A percentile compares a stretch with the other conserved stretches of the same genome.
Evolutionary conservation across 345 rosid genomes (phyloP).

Genomic region (Capsella bursapastoris): DNA sequence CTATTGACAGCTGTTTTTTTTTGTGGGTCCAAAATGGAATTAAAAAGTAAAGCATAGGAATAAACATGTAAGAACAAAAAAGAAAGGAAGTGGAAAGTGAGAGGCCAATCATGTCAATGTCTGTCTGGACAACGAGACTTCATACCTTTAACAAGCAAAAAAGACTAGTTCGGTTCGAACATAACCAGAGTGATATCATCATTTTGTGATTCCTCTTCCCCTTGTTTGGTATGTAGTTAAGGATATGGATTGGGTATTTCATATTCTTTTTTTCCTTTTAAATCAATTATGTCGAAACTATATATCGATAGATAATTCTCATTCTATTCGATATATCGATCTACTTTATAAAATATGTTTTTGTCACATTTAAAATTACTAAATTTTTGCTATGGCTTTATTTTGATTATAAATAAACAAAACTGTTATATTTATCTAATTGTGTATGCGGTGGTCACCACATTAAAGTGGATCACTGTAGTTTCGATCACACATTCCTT

Average conservation of each 20-base stretch:
- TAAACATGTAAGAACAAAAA: slow-evolving; percentile 1
- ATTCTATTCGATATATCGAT: neutral
- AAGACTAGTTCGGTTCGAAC: slow-evolving; percentile 33
- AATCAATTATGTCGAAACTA: neutral
- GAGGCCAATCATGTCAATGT: slow-evolving; percentile 34
- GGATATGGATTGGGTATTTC: neutral
- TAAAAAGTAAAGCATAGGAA: neutral
- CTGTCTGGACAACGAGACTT: slow-evolving; percentile 17
- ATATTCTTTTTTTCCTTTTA: neutral
- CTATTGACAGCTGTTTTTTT: neutral
- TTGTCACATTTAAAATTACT: too few species aligned
- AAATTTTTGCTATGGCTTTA: too few species aligned
- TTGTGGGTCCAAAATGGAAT: neutral
- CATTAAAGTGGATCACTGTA: too few species aligned
- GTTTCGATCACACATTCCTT: too few species aligned
- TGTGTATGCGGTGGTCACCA: too few species aligned
- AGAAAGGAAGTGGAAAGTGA: neutral
- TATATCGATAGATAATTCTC: neutral
- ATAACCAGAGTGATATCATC: slow-evolving; percentile 30
- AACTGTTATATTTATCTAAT: too few species aligned
- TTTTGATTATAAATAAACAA: too few species aligned
- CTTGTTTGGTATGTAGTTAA: slow-evolving; percentile 17
- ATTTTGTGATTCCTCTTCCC: slow-evolving; percentile 3
- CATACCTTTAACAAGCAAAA: slow-evolving; percentile 18
- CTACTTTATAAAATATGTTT: too few species aligned